Evolutionary conservation across 139 green algal species (phyloP).

Genomic region (Gonium pectorale): DNA sequence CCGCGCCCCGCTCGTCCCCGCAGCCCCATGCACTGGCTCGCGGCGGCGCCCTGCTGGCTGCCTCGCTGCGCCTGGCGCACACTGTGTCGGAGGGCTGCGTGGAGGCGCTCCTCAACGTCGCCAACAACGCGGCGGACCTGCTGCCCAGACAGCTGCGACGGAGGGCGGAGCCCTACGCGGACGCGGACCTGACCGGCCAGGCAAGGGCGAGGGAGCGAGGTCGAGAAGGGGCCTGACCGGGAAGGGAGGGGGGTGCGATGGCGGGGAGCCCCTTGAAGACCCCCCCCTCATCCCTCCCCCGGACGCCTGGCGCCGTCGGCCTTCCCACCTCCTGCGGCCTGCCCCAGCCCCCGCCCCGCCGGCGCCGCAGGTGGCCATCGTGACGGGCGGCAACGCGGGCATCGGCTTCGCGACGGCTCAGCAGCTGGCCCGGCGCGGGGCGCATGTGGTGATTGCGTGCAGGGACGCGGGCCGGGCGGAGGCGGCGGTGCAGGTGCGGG

Average conservation of each 20-base stretch:
- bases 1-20: too few relatives aligned
- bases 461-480: constrained; percentile 31
- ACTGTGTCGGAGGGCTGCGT: background rate
- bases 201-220: too few relatives aligned
- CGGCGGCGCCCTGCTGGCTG: too few relatives aligned
- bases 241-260: background rate
- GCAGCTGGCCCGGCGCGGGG: constrained; percentile 57
- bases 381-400: constrained; percentile 70
- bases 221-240: too few relatives aligned
- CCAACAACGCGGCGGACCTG: background rate
- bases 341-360: background rate
- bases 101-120: constrained; percentile 8
- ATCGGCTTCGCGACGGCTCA: constrained; percentile 65
- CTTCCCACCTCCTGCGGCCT: too few relatives aligned
- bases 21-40: too few relatives aligned
- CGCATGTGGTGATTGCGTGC: constrained; percentile 66
- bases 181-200: constrained; percentile 19
- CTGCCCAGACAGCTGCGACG: background rate
- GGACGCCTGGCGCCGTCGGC: too few relatives aligned
- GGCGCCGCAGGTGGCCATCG: constrained; percentile 58
- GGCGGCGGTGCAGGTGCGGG: constrained; percentile 41
- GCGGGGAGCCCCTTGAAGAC: background rate
- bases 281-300: background rate
- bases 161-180: background rate
- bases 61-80: background rate